Percentiles rank a stretch among this genome's conserved stretches.
Conservation (phyloP, 2,329 filamentous ascomycete genomes). For the Calonectria crousiana region DNA sequence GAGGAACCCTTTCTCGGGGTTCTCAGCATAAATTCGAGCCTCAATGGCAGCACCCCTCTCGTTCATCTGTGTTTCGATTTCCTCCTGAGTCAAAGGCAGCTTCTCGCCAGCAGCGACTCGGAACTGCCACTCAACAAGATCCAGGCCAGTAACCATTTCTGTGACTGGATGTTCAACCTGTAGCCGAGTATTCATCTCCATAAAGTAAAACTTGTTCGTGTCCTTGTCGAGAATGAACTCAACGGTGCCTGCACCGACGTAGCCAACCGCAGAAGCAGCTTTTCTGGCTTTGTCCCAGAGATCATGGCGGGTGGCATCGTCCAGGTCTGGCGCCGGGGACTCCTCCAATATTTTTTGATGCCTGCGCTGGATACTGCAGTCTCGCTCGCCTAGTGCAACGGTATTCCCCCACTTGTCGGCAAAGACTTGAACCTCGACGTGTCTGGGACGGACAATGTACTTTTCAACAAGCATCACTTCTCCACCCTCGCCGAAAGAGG, state of each 20-base stretch:
- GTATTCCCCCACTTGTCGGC: slow-evolving; percentile 84
- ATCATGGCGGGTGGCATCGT: slow-evolving; percentile 68
- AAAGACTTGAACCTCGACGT: slow-evolving; percentile 93
- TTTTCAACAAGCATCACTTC: slow-evolving; percentile 88
- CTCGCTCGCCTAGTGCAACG: slow-evolving; percentile 87
- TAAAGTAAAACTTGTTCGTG: slow-evolving; percentile 83
- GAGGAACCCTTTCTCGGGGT: slow-evolving; percentile 90
- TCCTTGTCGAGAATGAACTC: slow-evolving; percentile 92
- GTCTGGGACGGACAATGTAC: slow-evolving; percentile 82
- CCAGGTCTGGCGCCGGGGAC: slow-evolving; percentile 80
- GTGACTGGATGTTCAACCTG: slow-evolving; percentile 98
- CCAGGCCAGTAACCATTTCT: slow-evolving; percentile 75
- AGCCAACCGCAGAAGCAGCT: slow-evolving; percentile 80
- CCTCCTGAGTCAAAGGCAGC: slow-evolving; percentile 66
- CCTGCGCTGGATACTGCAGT: slow-evolving; percentile 87
- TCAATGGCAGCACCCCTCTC: slow-evolving; percentile 90
- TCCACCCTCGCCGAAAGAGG: slow-evolving; percentile 83
- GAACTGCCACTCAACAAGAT: slow-evolving; percentile 96
- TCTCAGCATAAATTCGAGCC: slow-evolving; percentile 96
- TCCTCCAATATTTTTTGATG: slow-evolving; percentile 95
- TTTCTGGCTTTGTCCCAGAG: slow-evolving; percentile 76
- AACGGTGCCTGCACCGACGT: slow-evolving; percentile 89
- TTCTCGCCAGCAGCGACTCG: slow-evolving; percentile 73
- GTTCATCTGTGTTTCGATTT: slow-evolving; percentile 81
- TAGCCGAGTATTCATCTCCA: slow-evolving; percentile 88